These are phyloP conservation scores for Cylindrotheca fusiformis DNA, from an alignment of 108 stramenopile genomes.

Conservation along the genomic window DNA sequence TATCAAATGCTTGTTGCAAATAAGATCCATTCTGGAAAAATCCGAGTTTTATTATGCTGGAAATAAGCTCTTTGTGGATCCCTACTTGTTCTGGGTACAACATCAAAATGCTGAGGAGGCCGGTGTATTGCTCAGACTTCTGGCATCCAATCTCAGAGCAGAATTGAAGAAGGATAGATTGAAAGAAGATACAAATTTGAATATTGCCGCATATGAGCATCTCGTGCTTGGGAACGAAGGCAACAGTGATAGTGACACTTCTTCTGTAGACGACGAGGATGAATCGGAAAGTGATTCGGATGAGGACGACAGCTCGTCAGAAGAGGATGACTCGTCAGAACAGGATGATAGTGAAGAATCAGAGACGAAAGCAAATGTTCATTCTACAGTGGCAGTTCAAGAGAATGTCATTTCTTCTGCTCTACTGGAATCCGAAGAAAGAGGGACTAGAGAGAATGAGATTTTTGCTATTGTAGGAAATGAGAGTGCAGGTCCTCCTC, in stretches of 20 bases:
- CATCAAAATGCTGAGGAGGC: slow-evolving; percentile 3
- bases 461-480: too few species aligned
- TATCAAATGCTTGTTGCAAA: slow-evolving; percentile 74
- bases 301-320: background rate
- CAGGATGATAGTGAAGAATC: too few species aligned
- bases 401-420: too few species aligned
- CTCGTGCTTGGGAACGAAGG: background rate
- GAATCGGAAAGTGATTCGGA: background rate
- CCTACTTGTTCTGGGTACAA: slow-evolving; percentile 77
- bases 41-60: slow-evolving; percentile 90
- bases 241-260: background rate
- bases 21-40: slow-evolving; percentile 74
- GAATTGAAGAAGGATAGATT: background rate
- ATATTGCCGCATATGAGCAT: background rate
- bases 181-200: background rate
- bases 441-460: too few species aligned
- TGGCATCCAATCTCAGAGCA: background rate
- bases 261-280: background rate
- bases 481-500: too few species aligned
- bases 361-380: too few species aligned
- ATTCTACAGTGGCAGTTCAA: too few species aligned
- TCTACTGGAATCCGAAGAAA: too few species aligned
- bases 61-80: slow-evolving; percentile 80
- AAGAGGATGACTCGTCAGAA: background rate
- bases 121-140: background rate